Conservation (phyloP, 1,139 yeast genomes). For the Waltiozyma solani region DNA sequence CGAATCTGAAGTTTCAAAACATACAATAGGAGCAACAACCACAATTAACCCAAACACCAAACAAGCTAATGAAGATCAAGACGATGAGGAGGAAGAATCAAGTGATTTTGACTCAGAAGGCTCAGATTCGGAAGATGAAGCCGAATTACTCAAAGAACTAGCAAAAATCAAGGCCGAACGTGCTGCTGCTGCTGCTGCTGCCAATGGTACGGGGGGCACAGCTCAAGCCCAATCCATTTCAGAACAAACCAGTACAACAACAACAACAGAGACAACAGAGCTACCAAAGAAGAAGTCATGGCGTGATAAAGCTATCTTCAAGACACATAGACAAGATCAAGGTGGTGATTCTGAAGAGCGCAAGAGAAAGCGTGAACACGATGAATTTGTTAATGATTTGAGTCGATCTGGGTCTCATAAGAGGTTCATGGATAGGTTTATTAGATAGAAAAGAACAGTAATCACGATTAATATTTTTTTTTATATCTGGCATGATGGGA, state of each 20-base stretch:
- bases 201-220: constrained; percentile 26
- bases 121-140: constrained; percentile 25
- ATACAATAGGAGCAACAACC: constrained; percentile 4
- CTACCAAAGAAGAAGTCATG: neutral
- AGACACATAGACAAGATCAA: neutral
- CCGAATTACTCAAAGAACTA: constrained; percentile 40
- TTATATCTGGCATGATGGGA: too few species aligned
- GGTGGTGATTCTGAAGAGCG: neutral
- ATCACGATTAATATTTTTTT: too few species aligned
- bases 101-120: constrained; percentile 14
- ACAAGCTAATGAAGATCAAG: constrained; percentile 9
- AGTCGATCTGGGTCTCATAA: constrained; percentile 62
- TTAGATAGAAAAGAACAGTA: too few species aligned
- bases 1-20: constrained; percentile 10
- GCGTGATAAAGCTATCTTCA: neutral
- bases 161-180: constrained; percentile 39
- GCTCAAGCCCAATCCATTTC: constrained; percentile 35
- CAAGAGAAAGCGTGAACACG: constrained; percentile 6
- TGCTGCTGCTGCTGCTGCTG: constrained; percentile 25
- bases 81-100: constrained; percentile 3
- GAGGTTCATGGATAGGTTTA: constrained; percentile 57
- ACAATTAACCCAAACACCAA: neutral
- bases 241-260: constrained; percentile 14
- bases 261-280: neutral
- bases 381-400: constrained; percentile 50